phyloP scores from a whole-genome alignment of 768 basidiomycete species.

The Trametes maxima region DNA sequence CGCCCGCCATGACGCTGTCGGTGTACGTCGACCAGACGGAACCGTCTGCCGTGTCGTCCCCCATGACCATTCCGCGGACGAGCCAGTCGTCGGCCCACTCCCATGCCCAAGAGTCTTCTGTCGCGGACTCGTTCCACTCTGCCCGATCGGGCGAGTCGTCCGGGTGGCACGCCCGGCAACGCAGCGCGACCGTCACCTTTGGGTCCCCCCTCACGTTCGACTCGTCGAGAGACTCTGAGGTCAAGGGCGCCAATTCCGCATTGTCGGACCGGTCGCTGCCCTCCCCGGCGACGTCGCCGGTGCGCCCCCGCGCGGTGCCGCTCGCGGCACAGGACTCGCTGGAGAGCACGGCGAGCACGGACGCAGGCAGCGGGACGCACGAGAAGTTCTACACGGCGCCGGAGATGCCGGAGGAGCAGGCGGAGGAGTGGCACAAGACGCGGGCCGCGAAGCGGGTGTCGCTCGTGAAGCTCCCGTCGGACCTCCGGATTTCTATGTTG shows the following conservation, averaged over 20 bases:
- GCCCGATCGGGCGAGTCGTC: conserved; percentile 47
- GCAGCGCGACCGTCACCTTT: conserved; percentile 11
- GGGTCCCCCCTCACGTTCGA: conserved; percentile 16
- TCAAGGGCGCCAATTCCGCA: conserved; percentile 1
- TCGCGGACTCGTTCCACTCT: conserved; percentile 67
- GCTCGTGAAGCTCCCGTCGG: conserved; percentile 71
- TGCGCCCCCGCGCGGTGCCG: conserved; percentile 16
- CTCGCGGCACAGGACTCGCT: conserved; percentile 27
- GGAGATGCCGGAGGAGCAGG: conserved; percentile 63
- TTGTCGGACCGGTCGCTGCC: conserved; percentile 15
- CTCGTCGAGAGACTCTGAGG: conserved; percentile 20
- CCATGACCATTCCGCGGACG: conserved; percentile 17
- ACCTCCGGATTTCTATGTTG: conserved; percentile 39
- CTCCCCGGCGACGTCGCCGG: conserved; percentile 13
- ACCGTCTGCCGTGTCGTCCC: conserved; percentile 9
- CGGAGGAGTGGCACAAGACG: conserved; percentile 89
- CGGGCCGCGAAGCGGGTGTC: conserved; percentile 85
- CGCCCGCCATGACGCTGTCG: conserved; percentile 25
- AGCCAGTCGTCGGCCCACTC: conserved; percentile 19
- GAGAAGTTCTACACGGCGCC: conserved; percentile 49
- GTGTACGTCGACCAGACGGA: conserved; percentile 26
- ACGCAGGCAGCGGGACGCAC: conserved; percentile 32
- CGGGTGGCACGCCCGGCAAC: conserved; percentile 9
- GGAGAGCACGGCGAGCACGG: conserved; percentile 22
- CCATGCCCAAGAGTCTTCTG: conserved; percentile 49